A percentile compares a stretch with the other conserved stretches of the same genome.
These are phyloP conservation scores for Pistacia integerrima DNA, from an alignment of 345 rosid species.

Conservation along the genomic window DNA sequence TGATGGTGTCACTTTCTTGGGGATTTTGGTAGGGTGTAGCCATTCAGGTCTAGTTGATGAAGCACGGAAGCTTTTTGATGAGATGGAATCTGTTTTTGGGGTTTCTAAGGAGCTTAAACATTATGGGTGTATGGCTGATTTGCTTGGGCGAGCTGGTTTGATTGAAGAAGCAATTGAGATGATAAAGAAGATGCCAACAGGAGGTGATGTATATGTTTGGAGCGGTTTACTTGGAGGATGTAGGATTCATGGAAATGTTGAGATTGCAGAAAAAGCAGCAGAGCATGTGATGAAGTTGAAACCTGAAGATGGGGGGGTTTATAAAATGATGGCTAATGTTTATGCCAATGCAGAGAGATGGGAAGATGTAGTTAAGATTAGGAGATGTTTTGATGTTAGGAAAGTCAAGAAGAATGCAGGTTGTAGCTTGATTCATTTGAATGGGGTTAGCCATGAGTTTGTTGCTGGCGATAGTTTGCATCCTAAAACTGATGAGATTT, in stretches of 20 bases:
- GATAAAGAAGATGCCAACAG: conserved; percentile 54
- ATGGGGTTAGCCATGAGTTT: conserved; percentile 37
- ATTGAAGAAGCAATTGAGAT: conserved; percentile 61
- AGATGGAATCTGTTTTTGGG: conserved; percentile 50
- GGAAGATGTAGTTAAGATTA: conserved; percentile 64
- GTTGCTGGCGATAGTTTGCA: conserved; percentile 38
- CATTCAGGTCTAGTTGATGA: conserved; percentile 68
- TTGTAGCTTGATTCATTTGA: conserved; percentile 49
- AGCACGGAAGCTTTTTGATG: conserved; percentile 53
- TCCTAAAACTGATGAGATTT: conserved; percentile 38
- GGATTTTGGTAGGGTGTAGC: conserved; percentile 72
- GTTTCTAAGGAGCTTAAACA: conserved; percentile 61
- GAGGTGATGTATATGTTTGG: conserved; percentile 66
- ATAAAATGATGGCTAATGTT: conserved; percentile 63
- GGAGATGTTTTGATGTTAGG: conserved; percentile 44
- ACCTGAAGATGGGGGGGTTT: conserved; percentile 79
- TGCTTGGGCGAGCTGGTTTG: conserved; percentile 74
- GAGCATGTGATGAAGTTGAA: conserved; percentile 53
- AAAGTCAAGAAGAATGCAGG: conserved; percentile 57
- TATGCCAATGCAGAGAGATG: conserved; percentile 67
- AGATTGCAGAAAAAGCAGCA: conserved; percentile 70
- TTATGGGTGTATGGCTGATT: conserved; percentile 77
- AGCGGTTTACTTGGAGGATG: conserved; percentile 80
- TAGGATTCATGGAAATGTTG: conserved; percentile 67
- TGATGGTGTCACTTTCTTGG: conserved; percentile 60